Evolutionary conservation across 108 stramenopile genomes (phyloP), one percentile per base, ranked within the genome.

Genomic region (Discostella pseudostelligera): DNA sequence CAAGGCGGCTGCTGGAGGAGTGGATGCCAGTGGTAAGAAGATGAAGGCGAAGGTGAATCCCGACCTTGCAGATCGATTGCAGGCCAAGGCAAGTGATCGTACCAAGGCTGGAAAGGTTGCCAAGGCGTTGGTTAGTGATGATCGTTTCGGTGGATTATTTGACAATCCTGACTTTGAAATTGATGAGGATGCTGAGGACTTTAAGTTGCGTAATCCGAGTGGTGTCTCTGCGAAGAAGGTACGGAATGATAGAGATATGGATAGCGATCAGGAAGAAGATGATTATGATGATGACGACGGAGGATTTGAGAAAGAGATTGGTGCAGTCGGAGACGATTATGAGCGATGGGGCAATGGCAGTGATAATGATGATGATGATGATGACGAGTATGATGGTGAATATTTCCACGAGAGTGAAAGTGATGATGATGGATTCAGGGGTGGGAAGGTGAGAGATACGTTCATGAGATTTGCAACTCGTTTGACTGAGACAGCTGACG

Each of bases 71-170:
- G 87, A 90, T 40, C 81, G 88, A 36, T 73, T 90, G 36, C 65
- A 81, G 44, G 70, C 43, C 60, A 88, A 90, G 65, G 83, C 86
- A 7, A 67, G 46, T 49, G 63, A 72, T 44, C 72, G 56, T 26
- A 91, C 92, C 50, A 94, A 90, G 58, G 78, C 87, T 28, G 90
- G 84, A 1, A 92, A 84, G 39, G 76, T 65, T 32, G 90, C 90
- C 10, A 82, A 80, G 39, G 81, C 77, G 11, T 69, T 95, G 47
- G 79, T 98, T 29, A 82, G 84, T 14, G 98, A 99, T 81, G 87
- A 96, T 75, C 96, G 99, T 44, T 99, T 99, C 63, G 91, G 90
- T 20, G 65, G 74, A 32, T 66, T 99, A 53, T 99, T 99, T 70
- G 84, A 83, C 47, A 88, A 95, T 70, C 84, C 87, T 19, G 96